Evolutionary conservation across 352 stramenopile species (phyloP).

Genomic region (Phytophthora sp.): DNA sequence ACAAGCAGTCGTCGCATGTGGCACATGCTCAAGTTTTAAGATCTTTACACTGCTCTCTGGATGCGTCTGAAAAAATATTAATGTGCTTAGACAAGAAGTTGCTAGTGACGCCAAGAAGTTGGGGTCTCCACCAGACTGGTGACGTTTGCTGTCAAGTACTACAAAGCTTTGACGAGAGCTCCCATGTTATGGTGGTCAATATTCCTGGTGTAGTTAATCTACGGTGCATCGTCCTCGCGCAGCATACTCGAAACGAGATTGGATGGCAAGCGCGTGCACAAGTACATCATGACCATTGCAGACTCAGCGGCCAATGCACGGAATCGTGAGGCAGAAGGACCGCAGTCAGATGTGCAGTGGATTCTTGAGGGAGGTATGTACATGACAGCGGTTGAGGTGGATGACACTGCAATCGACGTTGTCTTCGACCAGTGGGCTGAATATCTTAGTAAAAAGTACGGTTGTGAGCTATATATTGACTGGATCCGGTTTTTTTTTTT

Average conservation of each 20-base stretch:
- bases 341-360: slow-evolving; percentile 17
- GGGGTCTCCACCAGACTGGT: not conserved
- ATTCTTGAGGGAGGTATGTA: slow-evolving; percentile 18
- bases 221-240: not conserved
- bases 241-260: not conserved
- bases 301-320: slow-evolving; percentile 23
- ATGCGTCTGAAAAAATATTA: not conserved
- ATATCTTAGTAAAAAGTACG: too few relatives aligned
- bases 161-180: not conserved
- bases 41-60: not conserved
- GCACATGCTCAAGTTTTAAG: slow-evolving; percentile 12
- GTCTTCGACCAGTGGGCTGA: too few relatives aligned
- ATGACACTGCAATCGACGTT: not conserved
- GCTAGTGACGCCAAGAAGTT: not conserved
- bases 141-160: not conserved
- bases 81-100: not conserved
- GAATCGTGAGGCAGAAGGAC: slow-evolving; percentile 13
- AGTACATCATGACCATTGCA: slow-evolving; percentile 24
- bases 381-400: not conserved
- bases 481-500: too few relatives aligned
- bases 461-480: too few relatives aligned
- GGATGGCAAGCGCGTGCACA: slow-evolving; percentile 6
- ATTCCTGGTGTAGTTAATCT: not conserved
- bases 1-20: not conserved
- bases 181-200: not conserved